A percentile compares a stretch with the other conserved stretches of the same genome.
phyloP scores from a whole-genome alignment of 2,329 filamentous ascomycete species.

The Blastomyces silverae region DNA sequence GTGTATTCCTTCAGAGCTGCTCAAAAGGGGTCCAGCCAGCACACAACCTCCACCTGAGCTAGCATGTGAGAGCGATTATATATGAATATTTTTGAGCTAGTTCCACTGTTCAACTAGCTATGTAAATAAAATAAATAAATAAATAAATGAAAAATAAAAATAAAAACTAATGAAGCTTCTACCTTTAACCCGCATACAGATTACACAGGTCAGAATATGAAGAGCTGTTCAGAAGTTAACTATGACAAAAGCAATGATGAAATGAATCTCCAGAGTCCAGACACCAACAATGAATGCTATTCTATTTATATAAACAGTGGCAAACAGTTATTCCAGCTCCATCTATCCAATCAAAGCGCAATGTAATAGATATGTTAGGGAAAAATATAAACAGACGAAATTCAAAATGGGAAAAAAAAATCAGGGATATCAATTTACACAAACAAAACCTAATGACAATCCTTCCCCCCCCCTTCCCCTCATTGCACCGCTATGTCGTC shows the following conservation, averaged over 20 bases:
- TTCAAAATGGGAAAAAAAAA: not conserved
- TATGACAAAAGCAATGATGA: not conserved
- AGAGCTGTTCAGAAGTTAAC: too few relatives aligned
- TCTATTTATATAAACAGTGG: not conserved
- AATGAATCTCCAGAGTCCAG: not conserved
- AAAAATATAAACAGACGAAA: not conserved
- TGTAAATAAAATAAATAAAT: not conserved
- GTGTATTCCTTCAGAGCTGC: not conserved
- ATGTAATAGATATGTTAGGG: too few relatives aligned
- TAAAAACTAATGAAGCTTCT: not conserved
- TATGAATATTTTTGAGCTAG: not conserved
- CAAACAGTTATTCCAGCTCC: not conserved
- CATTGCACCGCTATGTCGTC: not conserved
- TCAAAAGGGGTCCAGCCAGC: not conserved
- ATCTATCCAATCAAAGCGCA: too few relatives aligned
- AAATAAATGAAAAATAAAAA: not conserved
- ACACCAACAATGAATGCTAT: not conserved
- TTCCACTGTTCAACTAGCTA: not conserved
- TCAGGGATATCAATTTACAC: not conserved
- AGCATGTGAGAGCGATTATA: not conserved
- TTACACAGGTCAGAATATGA: too few relatives aligned
- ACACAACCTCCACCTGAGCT: not conserved
- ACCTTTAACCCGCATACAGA: too few relatives aligned
- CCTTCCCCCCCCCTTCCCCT: too few relatives aligned
- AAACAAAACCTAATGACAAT: not conserved